Evolutionary conservation across 257 asterid genomes (phyloP), one percentile per base, ranked within the genome.

Genomic region (Solanum chaucha): DNA sequence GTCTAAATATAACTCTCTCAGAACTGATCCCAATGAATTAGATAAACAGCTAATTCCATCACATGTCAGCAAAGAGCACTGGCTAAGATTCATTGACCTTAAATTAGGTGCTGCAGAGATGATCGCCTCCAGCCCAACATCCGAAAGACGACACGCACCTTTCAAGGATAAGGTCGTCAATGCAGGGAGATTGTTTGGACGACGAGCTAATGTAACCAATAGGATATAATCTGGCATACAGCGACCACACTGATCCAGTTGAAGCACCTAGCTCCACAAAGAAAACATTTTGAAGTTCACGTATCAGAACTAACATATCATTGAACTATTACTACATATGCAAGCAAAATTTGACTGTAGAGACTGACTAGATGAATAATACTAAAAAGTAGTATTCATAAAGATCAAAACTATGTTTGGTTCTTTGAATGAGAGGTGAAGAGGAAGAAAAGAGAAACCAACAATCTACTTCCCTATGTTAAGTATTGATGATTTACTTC

Each of bases 71-170:
- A 94, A 89, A 70, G 99, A 91, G 90, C 99, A 97, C 92, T 94
- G 95, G 85, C 97, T 91, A 87, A 97, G 89, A 92, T 97, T 93
- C 70, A 97, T 82, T 32, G 99, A 97, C 90, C 94, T 94, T 88
- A 97, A 90, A 88, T 93, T 91, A 87, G 98, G 98, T 67, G 97
- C 99, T 86, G 98, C 92, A 26, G 96, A 91, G 74, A 89, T 92
- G 87, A 95, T 96, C 73, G 91, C 85, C 35, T 88, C 86, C 32
- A 97, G 90, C 84, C 99, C 99, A 86, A 87, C 88, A 88, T 97
- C 99, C 46, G 98, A 89, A 88, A 97, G 95, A 61, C 98, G 98
- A 91, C 94, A 97, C n/a, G 98, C 99, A 87, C 95, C 98, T 94
- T 90, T 92, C 90, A 97, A 90, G 9, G 99, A 97, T 85, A 95